phyloP scores from a whole-genome alignment of 2,329 filamentous ascomycete species.

The Coniochaeta ligniaria region DNA sequence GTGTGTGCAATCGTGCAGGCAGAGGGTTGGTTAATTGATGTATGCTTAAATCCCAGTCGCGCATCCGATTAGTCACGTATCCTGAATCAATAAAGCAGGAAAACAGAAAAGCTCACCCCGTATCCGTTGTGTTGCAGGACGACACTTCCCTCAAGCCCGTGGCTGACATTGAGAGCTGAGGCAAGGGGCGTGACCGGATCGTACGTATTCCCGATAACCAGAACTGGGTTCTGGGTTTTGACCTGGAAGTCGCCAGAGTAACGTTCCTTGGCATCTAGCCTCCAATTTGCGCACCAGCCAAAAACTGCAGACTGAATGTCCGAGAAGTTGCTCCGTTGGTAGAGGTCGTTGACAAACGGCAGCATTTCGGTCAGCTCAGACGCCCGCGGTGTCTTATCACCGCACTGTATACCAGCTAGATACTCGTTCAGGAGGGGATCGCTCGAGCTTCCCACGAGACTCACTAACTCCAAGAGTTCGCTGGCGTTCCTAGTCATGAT shows the following conservation, averaged over 20 bases:
- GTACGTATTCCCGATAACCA: constrained; percentile 29
- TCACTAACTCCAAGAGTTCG: constrained; percentile 4
- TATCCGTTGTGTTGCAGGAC: constrained; percentile 26
- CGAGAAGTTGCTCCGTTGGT: constrained; percentile 18
- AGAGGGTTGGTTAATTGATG: constrained; percentile 18
- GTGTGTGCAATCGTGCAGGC: constrained; percentile 20
- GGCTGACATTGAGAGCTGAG: constrained; percentile 27
- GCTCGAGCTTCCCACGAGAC: neutral
- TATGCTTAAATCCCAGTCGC: constrained; percentile 9
- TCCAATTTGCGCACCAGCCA: constrained; percentile 29
- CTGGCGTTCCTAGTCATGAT: neutral
- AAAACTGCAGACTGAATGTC: constrained; percentile 8
- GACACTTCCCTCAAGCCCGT: constrained; percentile 27
- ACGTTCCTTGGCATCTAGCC: constrained; percentile 25
- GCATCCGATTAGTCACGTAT: constrained; percentile 1
- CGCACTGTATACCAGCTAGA: constrained; percentile 23
- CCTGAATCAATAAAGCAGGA: neutral
- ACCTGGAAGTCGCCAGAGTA: constrained; percentile 23
- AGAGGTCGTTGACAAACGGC: constrained; percentile 14
- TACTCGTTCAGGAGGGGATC: constrained; percentile 6
- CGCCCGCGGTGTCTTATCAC: constrained; percentile 21
- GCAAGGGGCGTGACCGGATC: constrained; percentile 30
- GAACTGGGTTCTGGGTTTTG: constrained; percentile 23
- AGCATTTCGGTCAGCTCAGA: constrained; percentile 19
- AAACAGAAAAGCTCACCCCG: constrained; percentile 21